These are phyloP conservation scores for Hortaea sp. DNA, from an alignment of 2,329 filamentous ascomycete species.

Conservation along the genomic window DNA sequence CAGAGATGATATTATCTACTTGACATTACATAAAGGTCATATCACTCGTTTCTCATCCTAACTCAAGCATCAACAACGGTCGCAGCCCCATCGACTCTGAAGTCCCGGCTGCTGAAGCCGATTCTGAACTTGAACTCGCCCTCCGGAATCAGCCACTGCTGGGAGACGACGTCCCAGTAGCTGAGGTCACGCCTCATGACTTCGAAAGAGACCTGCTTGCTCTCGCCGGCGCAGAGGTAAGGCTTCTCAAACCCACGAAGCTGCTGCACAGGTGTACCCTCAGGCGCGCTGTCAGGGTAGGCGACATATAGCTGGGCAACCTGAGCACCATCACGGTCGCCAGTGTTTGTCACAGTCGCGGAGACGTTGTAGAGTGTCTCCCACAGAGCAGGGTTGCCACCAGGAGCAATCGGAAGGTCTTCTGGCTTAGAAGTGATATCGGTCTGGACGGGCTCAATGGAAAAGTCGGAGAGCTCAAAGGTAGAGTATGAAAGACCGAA, in stretches of 20 bases:
- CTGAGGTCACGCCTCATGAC: slow-evolving; percentile 4
- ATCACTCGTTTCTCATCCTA: too few species aligned
- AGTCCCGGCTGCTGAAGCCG: slow-evolving; percentile 19
- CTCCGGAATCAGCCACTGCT: slow-evolving; percentile 17
- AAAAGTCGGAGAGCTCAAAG: slow-evolving; percentile 27
- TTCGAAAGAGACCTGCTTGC: slow-evolving; percentile 1
- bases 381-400: slow-evolving; percentile 45
- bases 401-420: slow-evolving; percentile 20
- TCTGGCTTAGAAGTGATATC: background rate
- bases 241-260: slow-evolving; percentile 18
- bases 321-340: slow-evolving; percentile 40
- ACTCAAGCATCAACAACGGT: too few species aligned
- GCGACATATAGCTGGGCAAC: slow-evolving; percentile 46
- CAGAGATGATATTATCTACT: too few species aligned
- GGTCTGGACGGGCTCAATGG: background rate
- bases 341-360: slow-evolving; percentile 54
- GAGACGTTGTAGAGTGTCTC: slow-evolving; percentile 48
- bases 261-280: slow-evolving; percentile 12
- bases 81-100: background rate
- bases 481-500: slow-evolving; percentile 32
- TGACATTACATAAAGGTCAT: too few species aligned
- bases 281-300: slow-evolving; percentile 30
- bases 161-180: slow-evolving; percentile 16
- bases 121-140: slow-evolving; percentile 9
- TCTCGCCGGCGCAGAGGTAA: background rate